These are phyloP conservation scores for Macrophomina pseudophaseolina DNA, from an alignment of 2,329 filamentous ascomycete genomes.

Conservation along the genomic window DNA sequence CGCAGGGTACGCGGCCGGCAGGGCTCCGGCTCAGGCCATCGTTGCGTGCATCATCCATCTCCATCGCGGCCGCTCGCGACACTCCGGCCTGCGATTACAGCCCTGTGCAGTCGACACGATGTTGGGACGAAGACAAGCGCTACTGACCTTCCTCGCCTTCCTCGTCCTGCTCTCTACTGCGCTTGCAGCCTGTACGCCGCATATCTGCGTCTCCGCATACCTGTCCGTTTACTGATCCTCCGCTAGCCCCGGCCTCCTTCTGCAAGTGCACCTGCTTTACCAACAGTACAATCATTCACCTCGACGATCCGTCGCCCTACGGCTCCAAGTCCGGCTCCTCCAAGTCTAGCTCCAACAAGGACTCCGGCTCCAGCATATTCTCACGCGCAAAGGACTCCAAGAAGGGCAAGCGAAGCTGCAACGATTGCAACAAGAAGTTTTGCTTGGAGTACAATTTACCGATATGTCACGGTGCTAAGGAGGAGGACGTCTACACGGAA, in stretches of 20 bases:
- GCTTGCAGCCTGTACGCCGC: constrained; percentile 51
- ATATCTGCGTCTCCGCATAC: background rate
- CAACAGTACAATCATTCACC: constrained; percentile 71
- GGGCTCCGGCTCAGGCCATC: constrained; percentile 16
- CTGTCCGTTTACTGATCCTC: constrained; percentile 8
- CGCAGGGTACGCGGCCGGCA: constrained; percentile 18
- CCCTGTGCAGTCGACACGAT: constrained; percentile 4
- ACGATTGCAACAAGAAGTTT: constrained; percentile 71
- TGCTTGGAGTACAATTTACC: constrained; percentile 65
- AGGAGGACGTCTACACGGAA: constrained; percentile 68
- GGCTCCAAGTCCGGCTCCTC: constrained; percentile 19
- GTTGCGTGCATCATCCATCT: constrained; percentile 17
- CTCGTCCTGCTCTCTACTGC: constrained; percentile 44
- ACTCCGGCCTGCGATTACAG: constrained; percentile 8
- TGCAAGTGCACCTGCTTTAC: constrained; percentile 75
- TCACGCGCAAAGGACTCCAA: constrained; percentile 5
- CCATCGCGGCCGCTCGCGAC: constrained; percentile 1
- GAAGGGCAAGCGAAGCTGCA: constrained; percentile 56
- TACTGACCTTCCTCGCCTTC: constrained; percentile 28
- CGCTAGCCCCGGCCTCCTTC: constrained; percentile 63
- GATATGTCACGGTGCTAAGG: constrained; percentile 65
- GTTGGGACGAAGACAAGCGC: constrained; percentile 12
- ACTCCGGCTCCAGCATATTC: constrained; percentile 10
- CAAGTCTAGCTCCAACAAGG: constrained; percentile 1
- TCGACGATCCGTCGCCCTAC: constrained; percentile 53